phyloP scores from a whole-genome alignment of 352 stramenopile genomes.

The Globisporangium cystogenes region DNA sequence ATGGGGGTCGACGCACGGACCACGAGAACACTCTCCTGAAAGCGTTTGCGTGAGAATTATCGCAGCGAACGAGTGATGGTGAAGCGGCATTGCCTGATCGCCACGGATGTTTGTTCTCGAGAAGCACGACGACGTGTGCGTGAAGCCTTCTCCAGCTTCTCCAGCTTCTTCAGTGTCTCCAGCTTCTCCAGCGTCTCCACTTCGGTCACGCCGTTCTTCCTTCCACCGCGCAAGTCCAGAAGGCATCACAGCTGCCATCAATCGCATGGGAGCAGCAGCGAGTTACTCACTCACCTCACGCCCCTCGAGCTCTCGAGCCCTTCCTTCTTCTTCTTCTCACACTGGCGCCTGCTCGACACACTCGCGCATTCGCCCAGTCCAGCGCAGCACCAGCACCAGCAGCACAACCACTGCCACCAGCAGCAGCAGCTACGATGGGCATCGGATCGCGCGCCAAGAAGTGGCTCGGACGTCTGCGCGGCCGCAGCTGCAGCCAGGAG shows the following conservation, averaged over 20 bases:
- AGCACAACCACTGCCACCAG: background rate
- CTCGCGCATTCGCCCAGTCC: conserved; percentile 4
- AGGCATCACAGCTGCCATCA: conserved; percentile 1
- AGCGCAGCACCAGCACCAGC: conserved; percentile 1
- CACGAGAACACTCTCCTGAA: too few relatives aligned
- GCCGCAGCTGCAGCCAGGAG: conserved; percentile 34
- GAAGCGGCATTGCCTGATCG: too few relatives aligned
- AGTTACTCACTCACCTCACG: background rate
- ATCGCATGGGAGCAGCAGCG: background rate
- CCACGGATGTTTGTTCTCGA: too few relatives aligned
- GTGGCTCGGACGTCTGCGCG: conserved; percentile 41
- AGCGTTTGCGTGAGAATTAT: too few relatives aligned
- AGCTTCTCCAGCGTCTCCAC: background rate
- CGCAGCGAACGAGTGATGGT: too few relatives aligned
- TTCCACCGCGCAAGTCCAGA: background rate
- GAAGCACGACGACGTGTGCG: too few relatives aligned
- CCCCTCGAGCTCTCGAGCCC: too few relatives aligned
- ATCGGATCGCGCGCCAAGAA: conserved; percentile 36
- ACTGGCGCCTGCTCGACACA: background rate
- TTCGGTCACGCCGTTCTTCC: background rate
- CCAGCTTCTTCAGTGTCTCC: background rate
- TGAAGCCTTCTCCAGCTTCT: background rate
- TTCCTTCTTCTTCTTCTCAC: background rate
- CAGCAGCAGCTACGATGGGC: conserved; percentile 24
- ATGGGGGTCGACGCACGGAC: too few relatives aligned